Percentiles rank a stretch among this genome's conserved stretches.
Evolutionary conservation across 352 stramenopile species (phyloP).

Genomic region (Phytophthora nicotianae): DNA sequence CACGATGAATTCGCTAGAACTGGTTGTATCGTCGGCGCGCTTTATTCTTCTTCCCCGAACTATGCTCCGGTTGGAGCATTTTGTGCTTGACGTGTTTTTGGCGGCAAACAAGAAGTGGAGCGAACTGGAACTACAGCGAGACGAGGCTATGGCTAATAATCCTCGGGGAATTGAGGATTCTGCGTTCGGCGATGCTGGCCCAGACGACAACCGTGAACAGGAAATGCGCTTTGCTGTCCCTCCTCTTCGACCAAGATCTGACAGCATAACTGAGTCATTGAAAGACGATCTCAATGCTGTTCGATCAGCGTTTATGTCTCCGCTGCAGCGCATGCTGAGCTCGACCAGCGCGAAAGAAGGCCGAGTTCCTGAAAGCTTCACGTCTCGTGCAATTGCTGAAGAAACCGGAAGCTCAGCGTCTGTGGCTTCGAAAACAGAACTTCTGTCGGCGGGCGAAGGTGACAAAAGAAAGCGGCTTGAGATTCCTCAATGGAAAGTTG

Average conservation of each 20-base stretch:
- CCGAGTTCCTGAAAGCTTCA: slow-evolving; percentile 24
- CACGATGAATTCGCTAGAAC: slow-evolving; percentile 32
- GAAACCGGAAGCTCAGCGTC: slow-evolving; percentile 26
- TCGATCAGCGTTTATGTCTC: slow-evolving; percentile 47
- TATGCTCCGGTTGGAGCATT: slow-evolving; percentile 61
- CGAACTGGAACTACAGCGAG: slow-evolving; percentile 49
- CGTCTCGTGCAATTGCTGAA: slow-evolving; percentile 37
- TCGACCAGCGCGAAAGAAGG: slow-evolving; percentile 40
- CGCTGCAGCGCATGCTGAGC: slow-evolving; percentile 47
- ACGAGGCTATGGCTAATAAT: slow-evolving; percentile 39
- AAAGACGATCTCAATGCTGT: slow-evolving; percentile 47
- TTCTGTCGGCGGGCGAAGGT: background rate
- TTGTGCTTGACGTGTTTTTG: slow-evolving; percentile 55
- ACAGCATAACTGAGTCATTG: slow-evolving; percentile 63
- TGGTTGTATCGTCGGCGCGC: slow-evolving; percentile 50
- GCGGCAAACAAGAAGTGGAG: slow-evolving; percentile 45
- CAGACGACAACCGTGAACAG: slow-evolving; percentile 31
- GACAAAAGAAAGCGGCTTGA: slow-evolving; percentile 12
- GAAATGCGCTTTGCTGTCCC: slow-evolving; percentile 37
- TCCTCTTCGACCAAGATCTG: slow-evolving; percentile 42
- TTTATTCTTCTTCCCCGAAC: slow-evolving; percentile 59
- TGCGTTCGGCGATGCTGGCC: slow-evolving; percentile 39
- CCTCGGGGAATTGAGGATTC: slow-evolving; percentile 24
- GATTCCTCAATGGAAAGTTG: slow-evolving; percentile 46
- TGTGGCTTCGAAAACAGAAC: slow-evolving; percentile 11